Evolutionary conservation across 2,329 filamentous ascomycete genomes (phyloP).

Genomic region (Paracorniculantispora psalliotae): DNA sequence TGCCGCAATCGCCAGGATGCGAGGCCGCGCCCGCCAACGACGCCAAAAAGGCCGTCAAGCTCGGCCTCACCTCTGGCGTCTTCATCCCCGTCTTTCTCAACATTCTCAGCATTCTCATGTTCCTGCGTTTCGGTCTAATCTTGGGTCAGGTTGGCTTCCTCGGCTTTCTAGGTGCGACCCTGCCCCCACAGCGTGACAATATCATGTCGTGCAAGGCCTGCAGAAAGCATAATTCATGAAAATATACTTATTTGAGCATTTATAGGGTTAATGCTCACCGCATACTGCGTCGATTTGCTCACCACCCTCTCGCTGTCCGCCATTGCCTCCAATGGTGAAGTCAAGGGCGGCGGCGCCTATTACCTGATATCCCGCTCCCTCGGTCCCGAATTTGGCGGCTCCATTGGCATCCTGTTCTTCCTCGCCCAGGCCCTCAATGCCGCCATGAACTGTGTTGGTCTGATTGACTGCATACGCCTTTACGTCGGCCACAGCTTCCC

Average conservation of each 20-base stretch:
- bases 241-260: neutral
- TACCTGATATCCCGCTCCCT: conserved; percentile 83
- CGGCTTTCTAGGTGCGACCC: conserved; percentile 67
- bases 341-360: conserved; percentile 82
- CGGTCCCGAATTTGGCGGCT: conserved; percentile 83
- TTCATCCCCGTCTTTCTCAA: conserved; percentile 88
- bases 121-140: conserved; percentile 81
- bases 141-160: conserved; percentile 74
- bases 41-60: conserved; percentile 49
- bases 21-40: conserved; percentile 25
- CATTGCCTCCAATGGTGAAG: conserved; percentile 85
- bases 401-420: conserved; percentile 84
- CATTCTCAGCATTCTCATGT: conserved; percentile 88
- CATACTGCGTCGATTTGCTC: conserved; percentile 78
- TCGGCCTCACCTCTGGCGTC: conserved; percentile 72
- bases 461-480: conserved; percentile 75
- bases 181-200: neutral
- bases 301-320: conserved; percentile 83
- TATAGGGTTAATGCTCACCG: conserved; percentile 63
- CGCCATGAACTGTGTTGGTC: conserved; percentile 79
- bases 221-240: neutral
- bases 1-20: conserved; percentile 2
- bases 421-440: conserved; percentile 86
- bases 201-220: neutral
- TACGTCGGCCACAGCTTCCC: conserved; percentile 66